Base-by-base conservation (phyloP, 2,329 filamentous ascomycete genomes). In the Talaromyces sp. region DNA sequence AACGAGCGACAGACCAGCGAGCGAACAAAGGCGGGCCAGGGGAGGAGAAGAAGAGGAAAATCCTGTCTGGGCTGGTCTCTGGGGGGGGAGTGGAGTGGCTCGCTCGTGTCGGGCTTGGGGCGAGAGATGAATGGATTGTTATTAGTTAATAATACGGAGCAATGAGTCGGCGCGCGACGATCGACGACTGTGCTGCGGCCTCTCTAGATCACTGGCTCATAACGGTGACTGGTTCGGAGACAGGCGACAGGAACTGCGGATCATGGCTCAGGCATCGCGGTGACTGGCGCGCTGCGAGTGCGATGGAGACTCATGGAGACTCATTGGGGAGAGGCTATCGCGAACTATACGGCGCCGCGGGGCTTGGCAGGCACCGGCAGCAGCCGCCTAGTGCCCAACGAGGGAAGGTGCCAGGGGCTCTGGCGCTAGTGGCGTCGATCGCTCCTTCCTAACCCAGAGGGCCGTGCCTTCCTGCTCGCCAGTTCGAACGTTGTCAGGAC, bases 361-460 rank as follows among this genome's bases (percentile, higher is more conserved):
- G 60, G 28, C 61, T 62, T 62, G 61, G 61, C 61, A 62, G 61
- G 61, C 42, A 59, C 61, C 59, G 59, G 50, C 30, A 7, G 50
- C 50, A 30, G 50, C 50, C 50, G 50, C 6, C 44, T 47, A 10
- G 34, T 18, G 52, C 33, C 28, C 3, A 6, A 52, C 56, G 28
- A 4, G 42, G 52, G 42, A 62, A 59, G 52, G 61, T 40, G 61
- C 57, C 61, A 59, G 61, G 61, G 61, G 61, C 56, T 59, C 23
- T 14, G 16, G 18, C 59, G 27, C 61, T 62, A 59, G 56, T 59
- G 57, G 52, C 56, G 61, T n/a, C 18, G 61, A 59, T 59, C 56
- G 44, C 50, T 53, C 50, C 50, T 53, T 4, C 50, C 50, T 7
- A 27, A 27, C 10, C 44, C 44, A 47, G 44, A 16, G 16, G 44